Evolutionary conservation across 495 filamentous ascomycete species (phyloP).

Genomic region (Aspergillus hancockii): DNA sequence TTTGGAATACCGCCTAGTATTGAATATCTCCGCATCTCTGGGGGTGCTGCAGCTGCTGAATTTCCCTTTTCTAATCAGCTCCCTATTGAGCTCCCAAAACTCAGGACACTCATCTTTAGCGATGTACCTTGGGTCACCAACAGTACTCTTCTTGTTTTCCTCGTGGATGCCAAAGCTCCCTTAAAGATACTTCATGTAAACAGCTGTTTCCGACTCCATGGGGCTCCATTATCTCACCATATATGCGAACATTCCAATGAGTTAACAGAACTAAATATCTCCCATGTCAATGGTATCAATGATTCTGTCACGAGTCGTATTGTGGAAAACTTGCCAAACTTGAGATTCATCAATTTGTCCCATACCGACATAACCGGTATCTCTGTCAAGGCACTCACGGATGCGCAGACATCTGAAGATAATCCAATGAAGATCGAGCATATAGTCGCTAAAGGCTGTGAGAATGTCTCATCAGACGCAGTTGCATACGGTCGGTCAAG

Average conservation of each 20-base stretch:
- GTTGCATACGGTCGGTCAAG: conserved; percentile 36
- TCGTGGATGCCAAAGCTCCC: conserved; percentile 24
- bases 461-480: conserved; percentile 39
- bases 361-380: conserved; percentile 38
- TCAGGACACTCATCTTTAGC: conserved; percentile 35
- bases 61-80: conserved; percentile 15
- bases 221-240: conserved; percentile 4
- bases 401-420: conserved; percentile 16
- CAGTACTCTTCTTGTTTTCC: conserved; percentile 19
- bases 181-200: conserved; percentile 33
- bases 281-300: conserved; percentile 22
- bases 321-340: conserved; percentile 16
- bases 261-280: conserved; percentile 34
- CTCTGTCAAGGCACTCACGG: conserved; percentile 32
- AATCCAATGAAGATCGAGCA: conserved; percentile 23
- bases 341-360: conserved; percentile 38
- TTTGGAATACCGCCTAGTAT: conserved; percentile 32
- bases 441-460: conserved; percentile 33
- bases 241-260: conserved; percentile 16
- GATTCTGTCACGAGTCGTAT: conserved; percentile 23
- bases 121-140: conserved; percentile 28
- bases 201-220: conserved; percentile 25
- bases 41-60: conserved; percentile 22
- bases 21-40: conserved; percentile 33
- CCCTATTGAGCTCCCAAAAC: conserved; percentile 24